Evolutionary conservation across 352 stramenopile genomes (phyloP), one percentile per base, ranked within the genome.

Genomic region (Globisporangium echinulatum): DNA sequence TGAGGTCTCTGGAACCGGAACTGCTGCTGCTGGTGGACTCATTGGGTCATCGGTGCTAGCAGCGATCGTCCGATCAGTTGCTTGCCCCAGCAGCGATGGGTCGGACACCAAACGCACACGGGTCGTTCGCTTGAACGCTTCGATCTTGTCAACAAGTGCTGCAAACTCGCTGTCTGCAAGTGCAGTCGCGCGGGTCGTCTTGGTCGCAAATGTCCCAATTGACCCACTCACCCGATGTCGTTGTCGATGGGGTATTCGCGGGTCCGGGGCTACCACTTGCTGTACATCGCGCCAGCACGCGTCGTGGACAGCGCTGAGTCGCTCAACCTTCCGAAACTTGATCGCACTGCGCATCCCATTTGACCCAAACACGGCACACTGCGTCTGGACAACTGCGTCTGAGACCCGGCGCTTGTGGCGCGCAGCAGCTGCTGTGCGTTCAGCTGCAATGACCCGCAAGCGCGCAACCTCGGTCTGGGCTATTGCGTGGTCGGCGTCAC

Each of bases 401-500:
- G 76, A 72, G 4, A 90, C 71, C 17, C 77, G 80, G 47, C 88
- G 80, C 44, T 83, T 71, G n/a, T 90, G 82, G 49, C 65, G 51
- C 51, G 85, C 66, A n/a, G 64, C 62, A 5, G 84, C 66, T 4
- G 42, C 2, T 33, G 25, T 33, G 68, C 69, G 19, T 68, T 54
- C 4, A 72, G 64, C n/a, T 72, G 51, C 65, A 87, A 60, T 1
- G 62, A 52, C 13, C 81, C 38, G 58, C 80, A 88, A 36, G 72
- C 79, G n/a, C 72, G 57, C 33, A 73, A 47, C 7, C 58, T 42
- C 67, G 85, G 57, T 33, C 33, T 67, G 66, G 7, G 52, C 63
- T 10, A 69, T 70, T 4, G 75, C 71, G 17, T 61, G 69, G 3
- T 63, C 67, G 0, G 74, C 67, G 51, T 85, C 62, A 1, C 71